Evolutionary conservation across 2,329 filamentous ascomycete genomes (phyloP), one percentile per base, ranked within the genome.

Genomic region (Colletotrichum kahawae): DNA sequence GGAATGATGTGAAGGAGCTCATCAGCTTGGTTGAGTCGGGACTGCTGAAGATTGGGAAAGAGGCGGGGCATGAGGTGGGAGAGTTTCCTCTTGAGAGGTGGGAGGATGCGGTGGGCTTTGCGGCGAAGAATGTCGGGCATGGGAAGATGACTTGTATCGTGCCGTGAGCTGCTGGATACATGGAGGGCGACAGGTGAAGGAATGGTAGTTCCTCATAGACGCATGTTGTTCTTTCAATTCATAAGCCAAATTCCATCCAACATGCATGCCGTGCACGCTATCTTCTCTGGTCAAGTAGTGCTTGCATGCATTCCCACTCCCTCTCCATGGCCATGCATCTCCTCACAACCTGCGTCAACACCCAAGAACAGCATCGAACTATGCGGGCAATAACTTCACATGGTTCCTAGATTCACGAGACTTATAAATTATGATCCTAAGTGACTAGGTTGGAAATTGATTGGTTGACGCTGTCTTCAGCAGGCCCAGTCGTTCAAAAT

Each of bases 11-110:
- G 1, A 29, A 77, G 13, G 78, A 79, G 21, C 57, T 87, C 1
- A 79, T 87, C 62, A 84, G 82, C 77, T 69, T 88, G 80, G 78
- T 85, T 8, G 84, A 87, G 74, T 78, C 77, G 16, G 85, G 85
- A 1, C 27, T 82, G 5, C 67, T 87, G 71, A 81, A 81, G 54
- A 69, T 85, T 7, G 83, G 82, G 9, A 74, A 78, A 48, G 56
- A 67, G n/a, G 82, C 69, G 16, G 83, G 82, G 0, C 75, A 79
- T 16, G 77, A 81, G 65, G 74, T 82, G 24, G 81, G 79, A 4
- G 75, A 77, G 7, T 84, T 80, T 64, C 48, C 60, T 33, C 77
- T 85, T 5, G 81, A 80, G 36, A 78, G 82, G 7, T 84, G 81
- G 83, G 75, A 82, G 70, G 75, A 78, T 38, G 80, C 78, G 27